A percentile compares a stretch with the other conserved stretches of the same genome.
Conservation (phyloP, 2,329 filamentous ascomycete genomes). For the Passalora sequoiae region DNA sequence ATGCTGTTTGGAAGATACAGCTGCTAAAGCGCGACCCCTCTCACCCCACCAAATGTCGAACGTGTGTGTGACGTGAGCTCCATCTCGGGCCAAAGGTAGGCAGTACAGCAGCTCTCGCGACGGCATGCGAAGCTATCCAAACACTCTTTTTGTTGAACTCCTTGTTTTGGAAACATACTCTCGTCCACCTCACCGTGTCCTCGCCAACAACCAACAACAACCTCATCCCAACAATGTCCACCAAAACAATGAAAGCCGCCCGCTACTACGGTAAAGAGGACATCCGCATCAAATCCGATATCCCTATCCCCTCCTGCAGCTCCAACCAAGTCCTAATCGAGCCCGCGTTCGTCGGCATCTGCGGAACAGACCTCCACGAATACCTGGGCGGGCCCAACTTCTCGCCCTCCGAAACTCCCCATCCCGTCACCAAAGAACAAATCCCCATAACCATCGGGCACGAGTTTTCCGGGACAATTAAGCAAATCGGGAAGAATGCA, state of each 20-base stretch:
- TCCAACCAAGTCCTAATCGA: slow-evolving; percentile 48
- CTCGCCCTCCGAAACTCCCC: slow-evolving; percentile 48
- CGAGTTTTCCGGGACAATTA: slow-evolving; percentile 58
- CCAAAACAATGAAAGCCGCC: slow-evolving; percentile 47
- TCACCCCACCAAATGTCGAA: neutral
- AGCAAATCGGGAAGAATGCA: slow-evolving; percentile 49
- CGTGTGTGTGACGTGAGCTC: slow-evolving; percentile 1
- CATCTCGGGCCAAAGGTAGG: slow-evolving; percentile 2
- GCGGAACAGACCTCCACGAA: slow-evolving; percentile 37
- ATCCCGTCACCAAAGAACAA: slow-evolving; percentile 53
- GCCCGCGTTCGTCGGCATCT: slow-evolving; percentile 49
- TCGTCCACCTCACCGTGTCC: neutral
- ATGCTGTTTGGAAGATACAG: too few relatives aligned
- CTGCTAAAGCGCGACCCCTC: too few relatives aligned
- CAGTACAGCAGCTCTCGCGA: neutral
- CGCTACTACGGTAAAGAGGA: slow-evolving; percentile 54
- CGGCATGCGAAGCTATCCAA: too few relatives aligned
- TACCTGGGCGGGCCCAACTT: slow-evolving; percentile 40
- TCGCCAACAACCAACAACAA: neutral
- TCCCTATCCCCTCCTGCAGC: slow-evolving; percentile 45
- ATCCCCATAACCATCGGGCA: slow-evolving; percentile 59
- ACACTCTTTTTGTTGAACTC: neutral
- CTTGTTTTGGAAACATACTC: neutral
- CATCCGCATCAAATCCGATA: slow-evolving; percentile 49
- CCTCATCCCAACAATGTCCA: neutral